Base-by-base conservation (phyloP, 2,329 filamentous ascomycete genomes). In the Alternaria longipes region DNA sequence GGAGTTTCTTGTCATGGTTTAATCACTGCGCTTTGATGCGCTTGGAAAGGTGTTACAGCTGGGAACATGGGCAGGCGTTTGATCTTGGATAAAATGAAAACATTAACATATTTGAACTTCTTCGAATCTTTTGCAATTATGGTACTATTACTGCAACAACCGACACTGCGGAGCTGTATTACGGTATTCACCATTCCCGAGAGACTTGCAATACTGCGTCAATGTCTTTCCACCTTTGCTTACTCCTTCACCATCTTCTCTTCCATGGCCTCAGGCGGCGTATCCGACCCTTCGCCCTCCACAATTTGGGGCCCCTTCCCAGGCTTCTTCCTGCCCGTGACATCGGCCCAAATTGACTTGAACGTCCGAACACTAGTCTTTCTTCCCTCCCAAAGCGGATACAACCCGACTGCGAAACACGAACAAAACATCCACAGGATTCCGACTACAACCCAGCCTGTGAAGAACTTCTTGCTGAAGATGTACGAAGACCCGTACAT, bases 401-500 rank as follows among this genome's bases (percentile, higher is more conserved):
- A 97, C 0, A 97, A 40, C 0, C 92, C 92, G 0, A 97, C 92
- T 9, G 88, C 90, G 56, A 90, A 83, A 2, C 89, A 81, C 3
- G 88, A 91, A 70, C 86, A 87, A 76, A 93, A 93, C 67, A 94
- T 85, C 92, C 92, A 95, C 42, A 94, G 82, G 56, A 95, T 91
- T 18, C 75, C 76, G 8, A 78, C 74, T 1, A 87, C 84, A 11
- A 93, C 87, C 91, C 91, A 94, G 46, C 91, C 91, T 0, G 90
- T 92, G 79, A 94, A 95, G 83, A 95, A 95, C 24, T 84, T 84
- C 82, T 92, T 91, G 77, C 85, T 89, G 80, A 95, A 96, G 55
- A 97, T 86, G 75, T 97, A 97, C 1, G 86, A 86, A 0, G 85
- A 85, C 11, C 92, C 93, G 74, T 95, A 97, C 88, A 97, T 89